Evolutionary conservation across 2,329 filamentous ascomycete species (phyloP), one percentile per base, ranked within the genome.

Genomic region (Penicillium sp.): DNA sequence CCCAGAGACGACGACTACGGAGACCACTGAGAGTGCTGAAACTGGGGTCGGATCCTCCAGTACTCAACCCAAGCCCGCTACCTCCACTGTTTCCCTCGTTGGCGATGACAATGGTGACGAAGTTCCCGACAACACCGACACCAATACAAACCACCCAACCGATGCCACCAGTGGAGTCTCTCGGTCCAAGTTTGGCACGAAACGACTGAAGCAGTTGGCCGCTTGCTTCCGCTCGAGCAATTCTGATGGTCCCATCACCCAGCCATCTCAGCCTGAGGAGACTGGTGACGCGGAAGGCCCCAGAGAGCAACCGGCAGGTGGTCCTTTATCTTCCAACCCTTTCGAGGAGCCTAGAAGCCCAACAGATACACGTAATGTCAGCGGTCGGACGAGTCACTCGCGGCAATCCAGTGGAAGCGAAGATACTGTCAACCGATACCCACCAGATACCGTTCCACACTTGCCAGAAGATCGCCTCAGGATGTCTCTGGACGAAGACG

Each of bases 361-460:
- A n/a, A 58, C 66, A 5, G 43, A 54, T 22, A 36, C 54, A 9
- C 68, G 72, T 11, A 69, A 69, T 40, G 61, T 66, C 34, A 75
- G 73, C 54, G 65, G 66, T 41, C 65, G 69, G 43, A 72, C 65
- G 1, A 55, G 63, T 0, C 47, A 62, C 16, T 74, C 73, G 11
- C 63, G 65, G 18, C 58, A 63, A 29, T 74, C 73, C 3, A 63
- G 66, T n/a, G 55, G 55, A n/a, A 74, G 68, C 6, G 65, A 53
- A 14, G 53, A 47, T 13, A 76, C 72, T 32, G 67, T 75, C n/a
- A 60, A 57, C 49, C 72, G 59, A 42, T 62, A 66, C 42, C 66
- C 71, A 18, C 38, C 38, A 40, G 36, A 38, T 38, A 14, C 24
- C 8, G 8, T 11, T 16, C 36, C 36, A 16, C 38, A 21, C 9